A percentile compares a stretch with the other conserved stretches of the same genome.
These are phyloP conservation scores for Hapsidospora chrysogenum DNA, from an alignment of 495 filamentous ascomycete genomes.

Conservation along the genomic window DNA sequence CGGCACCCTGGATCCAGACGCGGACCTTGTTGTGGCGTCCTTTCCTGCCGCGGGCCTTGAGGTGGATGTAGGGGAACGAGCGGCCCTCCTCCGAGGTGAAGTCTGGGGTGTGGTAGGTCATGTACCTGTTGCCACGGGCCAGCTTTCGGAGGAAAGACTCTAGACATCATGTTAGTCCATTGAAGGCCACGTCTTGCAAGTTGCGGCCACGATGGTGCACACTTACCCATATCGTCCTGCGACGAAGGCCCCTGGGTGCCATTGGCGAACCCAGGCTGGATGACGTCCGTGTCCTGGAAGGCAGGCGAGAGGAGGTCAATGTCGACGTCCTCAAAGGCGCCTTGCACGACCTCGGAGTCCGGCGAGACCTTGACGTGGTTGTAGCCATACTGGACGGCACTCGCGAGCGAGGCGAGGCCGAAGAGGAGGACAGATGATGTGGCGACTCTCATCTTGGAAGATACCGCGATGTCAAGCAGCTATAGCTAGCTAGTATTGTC, in stretches of 20 bases:
- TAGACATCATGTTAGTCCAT: too few species aligned
- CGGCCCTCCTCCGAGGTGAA: conserved; percentile 14
- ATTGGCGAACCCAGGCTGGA: conserved; percentile 8
- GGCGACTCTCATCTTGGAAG: background rate
- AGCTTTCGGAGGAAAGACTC: conserved; percentile 9
- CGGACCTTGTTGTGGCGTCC: conserved; percentile 7
- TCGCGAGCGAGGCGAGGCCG: background rate
- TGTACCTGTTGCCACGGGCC: conserved; percentile 8
- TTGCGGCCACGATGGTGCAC: too few species aligned
- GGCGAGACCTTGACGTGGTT: conserved; percentile 9
- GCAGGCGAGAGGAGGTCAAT: conserved; percentile 11
- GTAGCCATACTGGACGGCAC: conserved; percentile 10
- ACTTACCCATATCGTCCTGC: background rate
- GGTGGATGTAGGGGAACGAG: conserved; percentile 9
- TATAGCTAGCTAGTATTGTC: too few species aligned
- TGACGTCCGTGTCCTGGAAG: conserved; percentile 6
- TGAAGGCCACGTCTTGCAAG: too few species aligned
- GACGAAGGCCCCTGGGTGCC: conserved; percentile 8
- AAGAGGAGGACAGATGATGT: background rate
- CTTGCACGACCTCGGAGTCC: conserved; percentile 11
- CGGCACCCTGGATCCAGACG: conserved; percentile 13
- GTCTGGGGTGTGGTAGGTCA: conserved; percentile 7
- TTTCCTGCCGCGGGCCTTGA: background rate
- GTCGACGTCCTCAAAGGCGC: conserved; percentile 11
- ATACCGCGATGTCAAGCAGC: too few species aligned